phyloP scores from a whole-genome alignment of 2,329 filamentous ascomycete genomes.

The Lecanosticta acicola region DNA sequence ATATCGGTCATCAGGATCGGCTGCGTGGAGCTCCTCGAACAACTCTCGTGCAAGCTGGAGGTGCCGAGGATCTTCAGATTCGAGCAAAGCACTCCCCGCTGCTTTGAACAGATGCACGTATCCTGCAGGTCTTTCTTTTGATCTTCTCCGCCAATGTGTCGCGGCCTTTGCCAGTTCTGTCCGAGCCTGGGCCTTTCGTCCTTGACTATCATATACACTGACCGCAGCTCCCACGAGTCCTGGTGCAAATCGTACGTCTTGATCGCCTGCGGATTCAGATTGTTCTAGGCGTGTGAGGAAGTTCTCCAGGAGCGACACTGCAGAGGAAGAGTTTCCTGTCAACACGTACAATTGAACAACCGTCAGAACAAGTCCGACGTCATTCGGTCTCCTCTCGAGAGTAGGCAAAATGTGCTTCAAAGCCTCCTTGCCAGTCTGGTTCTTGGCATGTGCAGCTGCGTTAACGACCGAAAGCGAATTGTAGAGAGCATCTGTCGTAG shows the following conservation, averaged over 20 bases:
- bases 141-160: constrained; percentile 68
- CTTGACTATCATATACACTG: constrained; percentile 70
- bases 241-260: constrained; percentile 72
- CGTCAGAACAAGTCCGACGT: constrained; percentile 74
- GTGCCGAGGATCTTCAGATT: constrained; percentile 65
- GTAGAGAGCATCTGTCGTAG: constrained; percentile 35
- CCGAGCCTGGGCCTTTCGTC: constrained; percentile 66
- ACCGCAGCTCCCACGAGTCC: constrained; percentile 77
- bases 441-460: constrained; percentile 67
- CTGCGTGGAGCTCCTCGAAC: constrained; percentile 65
- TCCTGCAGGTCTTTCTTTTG: constrained; percentile 41
- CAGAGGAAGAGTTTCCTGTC: constrained; percentile 64
- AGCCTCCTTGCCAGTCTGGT: constrained; percentile 58
- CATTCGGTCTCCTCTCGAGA: constrained; percentile 67
- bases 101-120: constrained; percentile 65
- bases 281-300: constrained; percentile 69
- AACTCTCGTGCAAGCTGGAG: constrained; percentile 67
- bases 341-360: constrained; percentile 75
- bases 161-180: constrained; percentile 73
- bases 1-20: constrained; percentile 61
- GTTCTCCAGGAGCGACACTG: constrained; percentile 66
- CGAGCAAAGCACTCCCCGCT: constrained; percentile 75
- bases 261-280: constrained; percentile 50
- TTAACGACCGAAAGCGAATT: constrained; percentile 59
- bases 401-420: constrained; percentile 64